Base-by-base conservation (phyloP, 179 eudicot genomes). In the Silene coronaria region DNA sequence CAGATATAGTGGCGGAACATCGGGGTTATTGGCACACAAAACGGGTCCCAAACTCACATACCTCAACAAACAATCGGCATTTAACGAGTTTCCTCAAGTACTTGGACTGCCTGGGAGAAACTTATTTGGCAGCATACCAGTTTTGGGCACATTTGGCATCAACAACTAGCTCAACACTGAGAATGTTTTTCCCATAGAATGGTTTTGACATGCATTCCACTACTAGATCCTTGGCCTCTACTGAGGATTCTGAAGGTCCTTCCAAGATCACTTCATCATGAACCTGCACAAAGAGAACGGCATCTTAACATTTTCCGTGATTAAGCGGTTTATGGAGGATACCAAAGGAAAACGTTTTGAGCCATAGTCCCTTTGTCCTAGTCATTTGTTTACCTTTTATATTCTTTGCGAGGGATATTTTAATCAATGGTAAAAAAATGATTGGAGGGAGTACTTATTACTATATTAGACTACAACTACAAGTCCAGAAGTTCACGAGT, bases 201-300 rank as follows among this genome's bases (percentile, higher is more conserved):
- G 99, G 99, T 57, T 96, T 86, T 70, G 97, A 82, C 98, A 96
- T 96, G 86, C 98, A 96, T 12, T 89, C 84, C 34, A 96, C 94
- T 61, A 96, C 98, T 22, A 91, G 83, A 55, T 79, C 86, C 81
- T 86, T 96, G 48, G 99, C 99, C 64, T 80, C 88, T 81, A 85
- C 96, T 16, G 94, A 90, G 0, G 94, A 93, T 76, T 90, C 91
- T 5, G 96, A 86, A 12, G 98, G 98, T 69, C 98, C 99, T 82
- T 92, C 99, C 19, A 92, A 74, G 57, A 91, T 93, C 68, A 95
- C 97, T 87, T 93, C 99, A 82, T 93, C 99, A 48, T 95, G 99
- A 62, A 95, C 96, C 97, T 95, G 90, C 63, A 51, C 76, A 79
- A 28, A 70, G 67, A 48, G 59, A 17, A 34, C 32, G 61, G 11